Evolutionary conservation across 2,329 filamentous ascomycete genomes (phyloP).

Genomic region (Hypoxylon sp.): DNA sequence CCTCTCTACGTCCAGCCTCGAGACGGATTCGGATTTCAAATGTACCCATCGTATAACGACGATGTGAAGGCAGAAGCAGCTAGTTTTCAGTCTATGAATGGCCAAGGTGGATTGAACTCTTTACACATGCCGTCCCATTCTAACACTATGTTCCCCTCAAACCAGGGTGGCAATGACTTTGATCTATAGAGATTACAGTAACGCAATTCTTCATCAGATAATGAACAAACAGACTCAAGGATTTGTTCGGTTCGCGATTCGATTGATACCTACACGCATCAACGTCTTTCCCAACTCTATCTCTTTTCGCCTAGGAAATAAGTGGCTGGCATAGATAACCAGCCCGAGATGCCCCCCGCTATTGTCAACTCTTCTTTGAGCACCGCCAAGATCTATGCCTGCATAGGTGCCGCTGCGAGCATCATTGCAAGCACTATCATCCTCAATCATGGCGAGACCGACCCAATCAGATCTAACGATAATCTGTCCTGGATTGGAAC

Average conservation of each 20-base stretch:
- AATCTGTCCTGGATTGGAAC: background rate
- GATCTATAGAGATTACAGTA: conserved; percentile 25
- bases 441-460: background rate
- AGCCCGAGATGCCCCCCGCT: background rate
- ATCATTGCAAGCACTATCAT: background rate
- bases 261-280: background rate
- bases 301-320: background rate
- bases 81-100: conserved; percentile 50
- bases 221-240: background rate
- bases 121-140: conserved; percentile 43
- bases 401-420: background rate
- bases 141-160: conserved; percentile 38
- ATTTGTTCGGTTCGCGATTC: background rate
- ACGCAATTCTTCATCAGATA: background rate
- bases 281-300: background rate
- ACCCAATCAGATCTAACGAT: background rate
- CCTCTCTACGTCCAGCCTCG: conserved; percentile 53
- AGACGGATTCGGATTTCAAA: conserved; percentile 49
- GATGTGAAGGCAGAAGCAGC: conserved; percentile 42
- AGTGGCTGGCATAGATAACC: background rate
- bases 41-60: conserved; percentile 50
- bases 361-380: background rate
- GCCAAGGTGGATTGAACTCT: conserved; percentile 42
- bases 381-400: background rate
- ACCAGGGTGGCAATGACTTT: conserved; percentile 42